Conservation (phyloP, 2,329 filamentous ascomycete genomes). For the Venturia asperata region DNA sequence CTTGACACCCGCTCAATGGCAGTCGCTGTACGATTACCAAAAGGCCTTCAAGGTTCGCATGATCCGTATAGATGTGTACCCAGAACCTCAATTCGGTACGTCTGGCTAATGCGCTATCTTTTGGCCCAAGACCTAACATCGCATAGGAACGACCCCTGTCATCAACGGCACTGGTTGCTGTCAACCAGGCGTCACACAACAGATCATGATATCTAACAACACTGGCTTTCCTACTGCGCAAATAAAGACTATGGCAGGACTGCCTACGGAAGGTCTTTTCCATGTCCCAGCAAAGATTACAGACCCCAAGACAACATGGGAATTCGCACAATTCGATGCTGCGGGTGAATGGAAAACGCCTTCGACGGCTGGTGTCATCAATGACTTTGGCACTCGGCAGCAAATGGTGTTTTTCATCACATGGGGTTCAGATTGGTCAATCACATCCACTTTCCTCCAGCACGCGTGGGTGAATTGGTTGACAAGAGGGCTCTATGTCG, state of each 20-base stretch:
- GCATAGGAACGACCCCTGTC: slow-evolving; percentile 24
- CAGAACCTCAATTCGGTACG: slow-evolving; percentile 44
- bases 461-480: slow-evolving; percentile 58
- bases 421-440: slow-evolving; percentile 47
- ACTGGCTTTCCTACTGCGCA: slow-evolving; percentile 49
- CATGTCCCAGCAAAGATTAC: slow-evolving; percentile 53
- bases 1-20: slow-evolving; percentile 51
- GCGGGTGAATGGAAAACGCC: slow-evolving; percentile 36
- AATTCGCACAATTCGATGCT: slow-evolving; percentile 48
- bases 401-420: slow-evolving; percentile 57
- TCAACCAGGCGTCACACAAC: slow-evolving; percentile 42
- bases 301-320: slow-evolving; percentile 46
- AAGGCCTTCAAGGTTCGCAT: slow-evolving; percentile 51
- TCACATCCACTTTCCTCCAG: slow-evolving; percentile 52
- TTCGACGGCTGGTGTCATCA: slow-evolving; percentile 51
- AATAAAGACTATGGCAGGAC: slow-evolving; percentile 43
- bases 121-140: not conserved
- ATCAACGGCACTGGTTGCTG: slow-evolving; percentile 42
- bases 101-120: not conserved
- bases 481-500: slow-evolving; percentile 51
- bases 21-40: slow-evolving; percentile 51
- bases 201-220: slow-evolving; percentile 48
- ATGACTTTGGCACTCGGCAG: slow-evolving; percentile 49
- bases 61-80: slow-evolving; percentile 54
- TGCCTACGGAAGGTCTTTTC: slow-evolving; percentile 47